These are phyloP conservation scores for Medicago truncatula DNA, from an alignment of 306 rosid genomes.

Conservation along the genomic window DNA sequence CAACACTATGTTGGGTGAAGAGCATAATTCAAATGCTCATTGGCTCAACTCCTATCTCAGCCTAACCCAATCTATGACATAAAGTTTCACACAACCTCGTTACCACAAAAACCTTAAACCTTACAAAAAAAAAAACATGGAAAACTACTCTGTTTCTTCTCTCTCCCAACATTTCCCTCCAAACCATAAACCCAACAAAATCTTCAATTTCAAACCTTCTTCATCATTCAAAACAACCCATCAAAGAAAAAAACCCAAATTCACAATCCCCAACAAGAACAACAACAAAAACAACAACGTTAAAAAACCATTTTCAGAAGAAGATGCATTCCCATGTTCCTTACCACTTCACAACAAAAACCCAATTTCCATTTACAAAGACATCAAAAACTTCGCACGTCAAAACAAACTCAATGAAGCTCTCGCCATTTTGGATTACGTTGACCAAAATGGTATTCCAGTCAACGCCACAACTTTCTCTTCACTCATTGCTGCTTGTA, in stretches of 20 bases:
- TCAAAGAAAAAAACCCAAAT: not conserved
- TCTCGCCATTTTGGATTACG: constrained; percentile 19
- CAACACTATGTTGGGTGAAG: too few species aligned
- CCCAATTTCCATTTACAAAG: constrained; percentile 16
- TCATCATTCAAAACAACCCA: not conserved
- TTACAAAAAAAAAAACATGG: not conserved
- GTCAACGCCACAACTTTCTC: constrained; percentile 23
- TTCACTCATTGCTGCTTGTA: constrained; percentile 16
- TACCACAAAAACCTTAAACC: not conserved
- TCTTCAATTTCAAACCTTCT: not conserved
- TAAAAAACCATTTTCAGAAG: not conserved
- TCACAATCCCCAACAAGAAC: not conserved
- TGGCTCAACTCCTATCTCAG: not conserved
- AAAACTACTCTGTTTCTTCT: constrained; percentile 18
- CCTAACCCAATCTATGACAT: not conserved
- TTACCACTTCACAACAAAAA: constrained; percentile 24
- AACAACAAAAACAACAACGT: not conserved
- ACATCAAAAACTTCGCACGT: constrained; percentile 14
- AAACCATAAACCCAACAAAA: not conserved
- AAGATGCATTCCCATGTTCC: constrained; percentile 19
- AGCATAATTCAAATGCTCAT: too few species aligned
- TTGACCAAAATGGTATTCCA: constrained; percentile 15
- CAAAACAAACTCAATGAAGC: constrained; percentile 24
- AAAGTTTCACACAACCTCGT: not conserved
- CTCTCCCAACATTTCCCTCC: constrained; percentile 1